A percentile compares a stretch with the other conserved stretches of the same genome.
phyloP scores from a whole-genome alignment of 2,329 filamentous ascomycete genomes.

The Trichoderma sp. region DNA sequence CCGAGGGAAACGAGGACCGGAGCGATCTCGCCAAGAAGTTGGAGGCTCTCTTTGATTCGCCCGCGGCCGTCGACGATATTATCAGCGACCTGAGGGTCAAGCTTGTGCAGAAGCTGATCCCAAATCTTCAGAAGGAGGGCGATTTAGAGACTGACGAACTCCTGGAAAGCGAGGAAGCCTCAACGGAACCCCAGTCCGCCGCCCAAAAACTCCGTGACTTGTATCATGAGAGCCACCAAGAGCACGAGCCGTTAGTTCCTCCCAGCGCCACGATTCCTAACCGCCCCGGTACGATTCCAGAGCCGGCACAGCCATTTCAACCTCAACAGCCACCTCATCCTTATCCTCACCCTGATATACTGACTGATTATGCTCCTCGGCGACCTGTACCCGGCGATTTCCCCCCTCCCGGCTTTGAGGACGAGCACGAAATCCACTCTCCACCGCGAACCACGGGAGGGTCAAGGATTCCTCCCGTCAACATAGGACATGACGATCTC shows the following conservation, averaged over 20 bases:
- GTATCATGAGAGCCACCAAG: background rate
- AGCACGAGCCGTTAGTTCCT: conserved; percentile 59
- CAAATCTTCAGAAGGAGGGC: conserved; percentile 71
- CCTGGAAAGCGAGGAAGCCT: background rate
- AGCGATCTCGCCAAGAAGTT: conserved; percentile 47
- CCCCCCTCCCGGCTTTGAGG: conserved; percentile 85
- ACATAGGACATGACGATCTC: conserved; percentile 81
- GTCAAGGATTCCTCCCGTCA: conserved; percentile 51
- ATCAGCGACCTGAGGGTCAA: conserved; percentile 68
- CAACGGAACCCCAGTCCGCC: too few species aligned
- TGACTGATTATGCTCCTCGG: conserved; percentile 54
- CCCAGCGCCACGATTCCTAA: conserved; percentile 58
- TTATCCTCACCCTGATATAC: conserved; percentile 59
- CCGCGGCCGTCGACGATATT: conserved; percentile 55
- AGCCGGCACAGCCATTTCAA: background rate
- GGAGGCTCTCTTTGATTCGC: conserved; percentile 69
- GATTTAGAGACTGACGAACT: conserved; percentile 54
- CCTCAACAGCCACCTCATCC: conserved; percentile 35
- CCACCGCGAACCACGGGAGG: conserved; percentile 46
- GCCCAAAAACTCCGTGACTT: too few species aligned
- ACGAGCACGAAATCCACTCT: conserved; percentile 79
- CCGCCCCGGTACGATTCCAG: conserved; percentile 46
- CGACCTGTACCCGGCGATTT: conserved; percentile 60
- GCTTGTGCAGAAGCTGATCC: conserved; percentile 80
- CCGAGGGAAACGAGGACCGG: conserved; percentile 47